Conservation (phyloP, 2,329 filamentous ascomycete genomes). For the Plectosphaerella plurivora region DNA sequence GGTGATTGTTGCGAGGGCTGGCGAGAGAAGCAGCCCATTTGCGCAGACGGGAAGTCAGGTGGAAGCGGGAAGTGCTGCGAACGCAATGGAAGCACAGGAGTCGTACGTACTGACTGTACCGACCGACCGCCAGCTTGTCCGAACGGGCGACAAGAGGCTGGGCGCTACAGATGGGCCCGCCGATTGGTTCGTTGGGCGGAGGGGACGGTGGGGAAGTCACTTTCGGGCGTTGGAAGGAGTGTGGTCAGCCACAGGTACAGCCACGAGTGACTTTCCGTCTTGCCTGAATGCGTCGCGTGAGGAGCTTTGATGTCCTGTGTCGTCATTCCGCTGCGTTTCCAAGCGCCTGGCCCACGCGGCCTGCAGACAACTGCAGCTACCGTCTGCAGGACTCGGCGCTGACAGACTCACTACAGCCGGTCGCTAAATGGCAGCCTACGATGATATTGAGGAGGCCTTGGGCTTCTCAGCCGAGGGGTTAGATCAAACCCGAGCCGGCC, state of each 20-base stretch:
- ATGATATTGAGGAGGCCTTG: too few relatives aligned
- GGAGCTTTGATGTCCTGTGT: not conserved
- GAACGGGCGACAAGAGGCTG: not conserved
- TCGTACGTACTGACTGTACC: not conserved
- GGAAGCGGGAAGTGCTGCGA: constrained; percentile 2
- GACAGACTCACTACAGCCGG: too few relatives aligned
- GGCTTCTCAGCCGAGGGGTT: too few relatives aligned
- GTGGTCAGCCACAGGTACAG: not conserved
- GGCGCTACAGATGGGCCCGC: not conserved
- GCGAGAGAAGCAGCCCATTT: not conserved
- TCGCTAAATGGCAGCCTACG: too few relatives aligned
- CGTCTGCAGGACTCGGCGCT: too few relatives aligned
- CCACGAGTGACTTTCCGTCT: not conserved
- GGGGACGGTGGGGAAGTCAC: too few relatives aligned
- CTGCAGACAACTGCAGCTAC: not conserved
- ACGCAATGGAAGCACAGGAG: constrained; percentile 1
- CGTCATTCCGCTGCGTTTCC: not conserved
- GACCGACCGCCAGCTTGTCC: not conserved
- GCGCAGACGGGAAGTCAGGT: not conserved
- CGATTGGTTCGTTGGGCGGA: not conserved
- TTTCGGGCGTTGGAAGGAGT: not conserved
- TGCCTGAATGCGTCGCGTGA: not conserved
- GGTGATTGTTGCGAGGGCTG: not conserved
- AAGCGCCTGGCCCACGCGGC: not conserved
- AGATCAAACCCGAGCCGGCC: too few relatives aligned